These are phyloP conservation scores for Zygnema circumcarinatum DNA, from an alignment of 139 green algal genomes.

Conservation along the genomic window DNA sequence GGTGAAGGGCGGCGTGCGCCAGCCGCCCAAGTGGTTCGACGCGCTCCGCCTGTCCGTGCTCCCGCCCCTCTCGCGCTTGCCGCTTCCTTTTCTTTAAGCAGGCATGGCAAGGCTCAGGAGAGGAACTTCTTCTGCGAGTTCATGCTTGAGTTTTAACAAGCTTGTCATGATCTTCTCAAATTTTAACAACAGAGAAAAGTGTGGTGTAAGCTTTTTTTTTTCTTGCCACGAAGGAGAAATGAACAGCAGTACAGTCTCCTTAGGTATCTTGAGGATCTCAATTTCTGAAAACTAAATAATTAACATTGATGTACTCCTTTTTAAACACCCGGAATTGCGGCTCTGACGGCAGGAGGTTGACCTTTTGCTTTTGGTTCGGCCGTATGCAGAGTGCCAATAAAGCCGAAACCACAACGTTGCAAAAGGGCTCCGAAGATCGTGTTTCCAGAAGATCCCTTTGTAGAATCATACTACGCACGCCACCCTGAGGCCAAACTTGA, in stretches of 20 bases:
- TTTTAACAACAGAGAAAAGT: no score
- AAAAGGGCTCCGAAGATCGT: constrained; percentile 34
- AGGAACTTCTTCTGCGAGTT: no score
- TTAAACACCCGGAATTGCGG: not conserved
- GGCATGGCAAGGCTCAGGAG: no score
- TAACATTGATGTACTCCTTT: not conserved
- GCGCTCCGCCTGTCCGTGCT: not conserved
- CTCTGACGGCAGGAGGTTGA: no score
- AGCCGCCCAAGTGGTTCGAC: not conserved
- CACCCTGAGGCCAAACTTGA: constrained; percentile 40
- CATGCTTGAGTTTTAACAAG: no score
- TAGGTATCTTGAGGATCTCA: no score
- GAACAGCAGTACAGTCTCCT: not conserved
- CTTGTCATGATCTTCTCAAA: no score
- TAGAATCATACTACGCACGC: constrained; percentile 48
- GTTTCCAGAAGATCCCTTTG: constrained; percentile 40
- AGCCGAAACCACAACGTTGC: constrained; percentile 7
- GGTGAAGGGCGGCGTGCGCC: not conserved
- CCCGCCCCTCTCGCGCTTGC: not conserved
- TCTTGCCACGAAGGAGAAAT: not conserved
- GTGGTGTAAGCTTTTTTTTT: not conserved
- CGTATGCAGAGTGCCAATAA: not conserved
- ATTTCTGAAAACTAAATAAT: not conserved
- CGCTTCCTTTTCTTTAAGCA: not conserved
- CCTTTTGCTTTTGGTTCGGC: not conserved